Evolutionary conservation across 441 rosid species (phyloP).

Genomic region (Euphorbia celastroides): DNA sequence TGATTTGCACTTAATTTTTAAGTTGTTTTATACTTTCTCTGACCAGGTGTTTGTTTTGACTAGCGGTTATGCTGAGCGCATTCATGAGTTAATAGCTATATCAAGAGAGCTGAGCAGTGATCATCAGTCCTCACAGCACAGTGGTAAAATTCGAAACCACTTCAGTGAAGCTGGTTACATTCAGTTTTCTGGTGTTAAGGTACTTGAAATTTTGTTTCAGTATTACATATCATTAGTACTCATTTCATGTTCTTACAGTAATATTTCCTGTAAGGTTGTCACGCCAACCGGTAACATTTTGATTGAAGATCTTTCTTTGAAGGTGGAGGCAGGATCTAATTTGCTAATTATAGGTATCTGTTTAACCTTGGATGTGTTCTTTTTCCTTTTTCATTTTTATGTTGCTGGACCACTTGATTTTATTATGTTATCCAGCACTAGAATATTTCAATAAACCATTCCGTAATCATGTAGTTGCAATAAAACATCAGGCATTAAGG

Average conservation of each 20-base stretch:
- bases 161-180: constrained; percentile 86
- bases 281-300: constrained; percentile 93
- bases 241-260: constrained; percentile 24
- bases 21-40: background rate
- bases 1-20: background rate
- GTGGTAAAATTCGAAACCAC: constrained; percentile 63
- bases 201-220: constrained; percentile 28
- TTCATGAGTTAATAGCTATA: constrained; percentile 82
- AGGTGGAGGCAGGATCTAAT: constrained; percentile 91
- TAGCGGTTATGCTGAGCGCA: constrained; percentile 99
- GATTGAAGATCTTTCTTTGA: constrained; percentile 90
- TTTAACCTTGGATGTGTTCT: constrained; percentile 15
- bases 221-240: constrained; percentile 10
- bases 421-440: background rate
- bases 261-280: constrained; percentile 64
- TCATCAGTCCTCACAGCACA: constrained; percentile 55
- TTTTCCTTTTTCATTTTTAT: background rate
- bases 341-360: constrained; percentile 88
- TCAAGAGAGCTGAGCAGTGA: constrained; percentile 75
- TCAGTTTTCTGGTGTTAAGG: constrained; percentile 95
- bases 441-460: background rate
- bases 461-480: background rate
- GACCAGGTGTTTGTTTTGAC: background rate
- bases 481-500: background rate
- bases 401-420: background rate